These are phyloP conservation scores for Populus ilicifolia DNA, from an alignment of 345 rosid genomes.

Conservation along the genomic window DNA sequence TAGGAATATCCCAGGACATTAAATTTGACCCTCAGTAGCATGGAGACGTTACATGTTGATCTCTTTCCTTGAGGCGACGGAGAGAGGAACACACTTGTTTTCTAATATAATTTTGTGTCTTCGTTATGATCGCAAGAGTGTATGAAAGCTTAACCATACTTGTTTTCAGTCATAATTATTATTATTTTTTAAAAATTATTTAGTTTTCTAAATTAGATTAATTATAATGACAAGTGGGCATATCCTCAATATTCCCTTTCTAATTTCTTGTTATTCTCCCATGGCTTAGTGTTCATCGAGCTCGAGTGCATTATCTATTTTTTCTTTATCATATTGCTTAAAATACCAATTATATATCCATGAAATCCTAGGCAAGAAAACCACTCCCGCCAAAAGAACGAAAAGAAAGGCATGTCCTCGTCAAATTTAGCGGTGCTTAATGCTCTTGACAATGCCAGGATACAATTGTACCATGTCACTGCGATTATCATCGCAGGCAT, in stretches of 20 bases:
- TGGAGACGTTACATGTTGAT: too few relatives aligned
- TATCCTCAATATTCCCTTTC: neutral
- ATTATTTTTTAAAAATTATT: too few relatives aligned
- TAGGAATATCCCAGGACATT: too few relatives aligned
- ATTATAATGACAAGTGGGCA: neutral
- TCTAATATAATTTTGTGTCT: too few relatives aligned
- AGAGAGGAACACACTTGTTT: too few relatives aligned
- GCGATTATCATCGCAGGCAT: conserved; percentile 70
- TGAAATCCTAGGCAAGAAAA: neutral
- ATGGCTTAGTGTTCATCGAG: neutral
- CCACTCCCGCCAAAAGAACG: neutral
- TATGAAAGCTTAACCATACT: too few relatives aligned
- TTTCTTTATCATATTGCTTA: neutral
- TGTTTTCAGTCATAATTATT: too few relatives aligned
- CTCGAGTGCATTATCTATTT: neutral
- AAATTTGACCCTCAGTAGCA: too few relatives aligned
- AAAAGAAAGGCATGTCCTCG: conserved; percentile 12
- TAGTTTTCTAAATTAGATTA: too few relatives aligned
- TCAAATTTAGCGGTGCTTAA: conserved; percentile 38
- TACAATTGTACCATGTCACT: conserved; percentile 60
- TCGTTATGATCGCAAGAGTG: too few relatives aligned
- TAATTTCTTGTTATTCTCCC: neutral
- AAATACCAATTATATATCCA: neutral
- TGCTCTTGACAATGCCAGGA: conserved; percentile 59
- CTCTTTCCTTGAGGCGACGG: too few relatives aligned